Evolutionary conservation across 208 protist species (phyloP).

Genomic region (Crithidia expoeki): DNA sequence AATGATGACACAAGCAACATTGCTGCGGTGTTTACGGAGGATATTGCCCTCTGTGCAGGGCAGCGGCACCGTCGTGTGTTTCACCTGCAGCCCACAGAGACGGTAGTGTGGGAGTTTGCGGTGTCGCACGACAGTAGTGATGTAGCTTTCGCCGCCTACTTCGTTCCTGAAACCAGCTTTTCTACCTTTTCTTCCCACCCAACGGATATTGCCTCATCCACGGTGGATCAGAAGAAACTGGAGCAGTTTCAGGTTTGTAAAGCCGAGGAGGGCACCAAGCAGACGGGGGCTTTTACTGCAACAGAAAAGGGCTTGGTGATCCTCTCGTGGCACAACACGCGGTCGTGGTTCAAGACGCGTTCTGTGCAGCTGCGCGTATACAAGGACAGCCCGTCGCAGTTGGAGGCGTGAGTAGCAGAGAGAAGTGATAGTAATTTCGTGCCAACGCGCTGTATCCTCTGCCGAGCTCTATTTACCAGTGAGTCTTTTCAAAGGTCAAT

Average conservation of each 20-base stretch:
- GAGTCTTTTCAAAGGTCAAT: no score
- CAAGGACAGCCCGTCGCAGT: slow-evolving; percentile 19
- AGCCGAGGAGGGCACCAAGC: not conserved
- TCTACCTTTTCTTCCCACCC: no score
- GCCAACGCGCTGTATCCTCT: no score
- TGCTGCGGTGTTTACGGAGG: slow-evolving; percentile 31
- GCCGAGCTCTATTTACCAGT: no score
- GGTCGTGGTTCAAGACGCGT: slow-evolving; percentile 44
- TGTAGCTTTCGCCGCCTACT: slow-evolving; percentile 45
- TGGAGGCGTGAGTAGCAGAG: not conserved
- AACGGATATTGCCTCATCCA: not conserved
- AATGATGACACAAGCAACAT: slow-evolving; percentile 15
- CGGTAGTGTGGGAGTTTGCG: slow-evolving; percentile 65
- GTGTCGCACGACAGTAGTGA: slow-evolving; percentile 26
- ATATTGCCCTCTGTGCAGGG: slow-evolving; percentile 19
- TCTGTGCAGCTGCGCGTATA: slow-evolving; percentile 59
- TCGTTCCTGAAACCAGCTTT: slow-evolving; percentile 17
- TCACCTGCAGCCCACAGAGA: slow-evolving; percentile 34
- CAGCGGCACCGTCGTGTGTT: slow-evolving; percentile 30
- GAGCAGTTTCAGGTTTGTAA: not conserved
- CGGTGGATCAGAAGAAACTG: slow-evolving; percentile 9
- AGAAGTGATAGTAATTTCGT: not conserved
- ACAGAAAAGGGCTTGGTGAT: slow-evolving; percentile 44
- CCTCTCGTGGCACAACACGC: slow-evolving; percentile 61
- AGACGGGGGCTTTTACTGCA: slow-evolving; percentile 37